phyloP scores from a whole-genome alignment of 108 stramenopile species.

The Fragilaria radians region DNA sequence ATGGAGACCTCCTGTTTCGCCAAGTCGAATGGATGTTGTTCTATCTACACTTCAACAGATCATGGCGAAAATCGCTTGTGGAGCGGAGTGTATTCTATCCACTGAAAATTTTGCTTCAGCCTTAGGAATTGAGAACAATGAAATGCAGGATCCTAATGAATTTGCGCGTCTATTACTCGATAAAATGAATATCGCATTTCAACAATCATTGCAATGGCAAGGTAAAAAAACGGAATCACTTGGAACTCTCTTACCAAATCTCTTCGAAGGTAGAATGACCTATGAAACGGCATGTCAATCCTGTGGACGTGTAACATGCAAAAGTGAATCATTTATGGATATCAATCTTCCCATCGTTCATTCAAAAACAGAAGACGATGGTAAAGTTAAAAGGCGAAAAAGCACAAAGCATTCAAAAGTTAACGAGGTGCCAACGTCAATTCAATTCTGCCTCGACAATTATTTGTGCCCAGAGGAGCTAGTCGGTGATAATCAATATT shows the following conservation, averaged over 20 bases:
- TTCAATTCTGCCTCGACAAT: constrained; percentile 59
- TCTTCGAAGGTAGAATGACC: constrained; percentile 56
- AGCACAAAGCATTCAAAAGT: too few relatives aligned
- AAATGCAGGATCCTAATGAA: constrained; percentile 91
- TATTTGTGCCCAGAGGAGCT: constrained; percentile 57
- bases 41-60: constrained; percentile 53
- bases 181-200: constrained; percentile 74
- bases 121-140: constrained; percentile 61
- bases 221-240: constrained; percentile 16
- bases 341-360: constrained; percentile 64
- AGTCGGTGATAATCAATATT: constrained; percentile 80
- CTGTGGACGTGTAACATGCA: constrained; percentile 37
- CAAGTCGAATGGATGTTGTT: constrained; percentile 43
- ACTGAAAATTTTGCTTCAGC: constrained; percentile 66
- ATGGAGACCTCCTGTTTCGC: constrained; percentile 28
- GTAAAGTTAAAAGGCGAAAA: too few relatives aligned
- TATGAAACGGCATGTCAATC: constrained; percentile 58
- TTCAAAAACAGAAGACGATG: too few relatives aligned
- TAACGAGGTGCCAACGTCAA: too few relatives aligned
- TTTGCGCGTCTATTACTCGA: constrained; percentile 80
- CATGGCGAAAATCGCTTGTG: constrained; percentile 56
- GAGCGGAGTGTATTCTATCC: constrained; percentile 39
- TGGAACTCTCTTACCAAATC: constrained; percentile 36
- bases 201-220: constrained; percentile 24
- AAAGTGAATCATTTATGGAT: constrained; percentile 65